These are phyloP conservation scores for Sordariomycetes sp. DNA, from an alignment of 2,329 filamentous ascomycete species.

Conservation along the genomic window DNA sequence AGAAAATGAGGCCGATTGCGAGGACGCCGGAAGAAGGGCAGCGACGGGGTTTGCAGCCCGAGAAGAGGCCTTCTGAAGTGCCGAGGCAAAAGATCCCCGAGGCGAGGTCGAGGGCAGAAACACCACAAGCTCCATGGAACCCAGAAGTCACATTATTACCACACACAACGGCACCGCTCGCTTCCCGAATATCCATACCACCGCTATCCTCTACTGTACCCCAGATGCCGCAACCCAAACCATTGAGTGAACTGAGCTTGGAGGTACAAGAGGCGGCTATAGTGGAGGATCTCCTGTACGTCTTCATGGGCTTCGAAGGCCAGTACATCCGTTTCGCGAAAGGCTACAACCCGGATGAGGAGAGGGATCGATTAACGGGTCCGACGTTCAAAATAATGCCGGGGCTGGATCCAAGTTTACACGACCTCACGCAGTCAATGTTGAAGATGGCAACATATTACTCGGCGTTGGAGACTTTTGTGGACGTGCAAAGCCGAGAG, in stretches of 20 bases:
- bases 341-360: conserved; percentile 71
- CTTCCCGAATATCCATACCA: conserved; percentile 51
- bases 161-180: conserved; percentile 62
- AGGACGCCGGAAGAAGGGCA: conserved; percentile 31
- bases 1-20: conserved; percentile 49
- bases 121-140: conserved; percentile 57
- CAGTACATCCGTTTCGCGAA: conserved; percentile 87
- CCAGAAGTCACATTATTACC: conserved; percentile 68
- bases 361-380: conserved; percentile 79
- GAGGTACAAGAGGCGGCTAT: conserved; percentile 81
- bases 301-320: conserved; percentile 98
- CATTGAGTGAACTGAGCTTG: conserved; percentile 63
- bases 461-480: conserved; percentile 80
- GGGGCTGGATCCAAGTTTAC: conserved; percentile 82
- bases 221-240: conserved; percentile 58
- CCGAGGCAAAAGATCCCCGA: conserved; percentile 34
- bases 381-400: conserved; percentile 71
- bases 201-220: conserved; percentile 71
- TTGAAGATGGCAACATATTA: conserved; percentile 93
- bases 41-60: conserved; percentile 10
- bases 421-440: conserved; percentile 82
- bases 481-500: conserved; percentile 87
- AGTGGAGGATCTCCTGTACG: conserved; percentile 83
- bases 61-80: conserved; percentile 25
- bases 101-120: conserved; percentile 33